Base-by-base conservation (phyloP, 768 basidiomycete genomes). In the Leccinum obscurum region DNA sequence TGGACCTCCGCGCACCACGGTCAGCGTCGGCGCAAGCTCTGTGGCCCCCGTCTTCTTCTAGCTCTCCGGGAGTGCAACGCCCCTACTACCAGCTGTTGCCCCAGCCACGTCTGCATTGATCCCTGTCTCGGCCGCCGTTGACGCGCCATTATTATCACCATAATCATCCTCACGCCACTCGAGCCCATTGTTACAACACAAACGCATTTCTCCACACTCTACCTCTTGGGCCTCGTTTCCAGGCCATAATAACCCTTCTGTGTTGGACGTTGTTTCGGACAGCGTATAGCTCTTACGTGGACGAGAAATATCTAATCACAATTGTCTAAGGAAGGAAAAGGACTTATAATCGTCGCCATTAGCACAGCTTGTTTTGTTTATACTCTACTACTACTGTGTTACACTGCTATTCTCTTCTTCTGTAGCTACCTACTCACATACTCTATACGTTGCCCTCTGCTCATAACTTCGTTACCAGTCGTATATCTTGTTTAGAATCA, bases 1-100 rank as follows among this genome's bases (percentile, higher is more conserved):
- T 55, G 60, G 64, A 17, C 50, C 50, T 3, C 49, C 68, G 24
- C 66, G 62, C 61, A 76, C 76, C 24, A 77, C 78, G 13, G 80
- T 87, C 57, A 79, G 79, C 58, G 79, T 79, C 15, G 78, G 78
- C 50, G 85, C 85, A 49, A 77, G 80, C 44, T 71, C 78, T 17
- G 80, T 76, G 30, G 85, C 81, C 49, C 78, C 86, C 52, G 80
- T 84, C 37, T 86, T 88, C 76, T 88, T 88, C 77, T 88, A 71
- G 78, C 24, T 4, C 34, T 14, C 44, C 32, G 26, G 34, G 13
- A 35, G n/a, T n/a, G 44, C 55, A 55, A 32, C 15, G 7, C 46
- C 56, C 24, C 50, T 50, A 9, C 39, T 50, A 9, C 39, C 48
- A 46, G 20, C 51, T 50, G 44, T 30, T 4, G 3, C 51, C 15